A percentile compares a stretch with the other conserved stretches of the same genome.
Evolutionary conservation across 2,329 filamentous ascomycete species (phyloP).

Genomic region (Fusarium kyushuense): DNA sequence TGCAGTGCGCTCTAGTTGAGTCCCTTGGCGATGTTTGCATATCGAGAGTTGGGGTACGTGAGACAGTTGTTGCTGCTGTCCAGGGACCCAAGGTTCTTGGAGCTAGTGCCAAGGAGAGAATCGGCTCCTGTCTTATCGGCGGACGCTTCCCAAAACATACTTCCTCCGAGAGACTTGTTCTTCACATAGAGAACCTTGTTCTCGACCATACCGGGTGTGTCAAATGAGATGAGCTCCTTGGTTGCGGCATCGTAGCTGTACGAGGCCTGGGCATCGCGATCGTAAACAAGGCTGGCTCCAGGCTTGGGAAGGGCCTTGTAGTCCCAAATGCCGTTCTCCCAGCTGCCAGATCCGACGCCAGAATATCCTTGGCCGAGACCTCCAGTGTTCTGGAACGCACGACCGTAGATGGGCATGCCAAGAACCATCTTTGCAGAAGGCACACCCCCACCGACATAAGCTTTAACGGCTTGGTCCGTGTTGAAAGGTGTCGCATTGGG

Average conservation of each 20-base stretch:
- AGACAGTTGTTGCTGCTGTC: slow-evolving; percentile 63
- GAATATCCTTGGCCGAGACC: slow-evolving; percentile 52
- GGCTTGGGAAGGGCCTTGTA: slow-evolving; percentile 80
- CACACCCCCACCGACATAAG: slow-evolving; percentile 73
- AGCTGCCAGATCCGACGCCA: slow-evolving; percentile 75
- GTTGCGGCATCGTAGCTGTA: slow-evolving; percentile 75
- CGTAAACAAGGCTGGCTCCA: slow-evolving; percentile 68
- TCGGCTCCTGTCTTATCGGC: slow-evolving; percentile 70
- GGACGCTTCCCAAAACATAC: slow-evolving; percentile 88
- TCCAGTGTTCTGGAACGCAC: slow-evolving; percentile 66
- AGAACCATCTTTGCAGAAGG: slow-evolving; percentile 75
- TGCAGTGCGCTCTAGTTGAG: neutral
- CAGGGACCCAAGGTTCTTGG: slow-evolving; percentile 56
- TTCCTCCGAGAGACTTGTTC: slow-evolving; percentile 71
- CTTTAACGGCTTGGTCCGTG: slow-evolving; percentile 71
- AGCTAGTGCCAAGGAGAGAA: slow-evolving; percentile 69
- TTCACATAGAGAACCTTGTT: slow-evolving; percentile 75
- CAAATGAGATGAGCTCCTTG: slow-evolving; percentile 77
- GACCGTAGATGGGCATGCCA: slow-evolving; percentile 84
- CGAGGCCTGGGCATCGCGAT: slow-evolving; percentile 69
- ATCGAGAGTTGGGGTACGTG: slow-evolving; percentile 64
- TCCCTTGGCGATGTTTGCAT: slow-evolving; percentile 60
- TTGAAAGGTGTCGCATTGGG: slow-evolving; percentile 74
- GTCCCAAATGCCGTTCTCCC: slow-evolving; percentile 82
- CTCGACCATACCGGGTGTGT: slow-evolving; percentile 69